Conservation (phyloP, 805 yeast species). For the Starmera amethionina region DNA sequence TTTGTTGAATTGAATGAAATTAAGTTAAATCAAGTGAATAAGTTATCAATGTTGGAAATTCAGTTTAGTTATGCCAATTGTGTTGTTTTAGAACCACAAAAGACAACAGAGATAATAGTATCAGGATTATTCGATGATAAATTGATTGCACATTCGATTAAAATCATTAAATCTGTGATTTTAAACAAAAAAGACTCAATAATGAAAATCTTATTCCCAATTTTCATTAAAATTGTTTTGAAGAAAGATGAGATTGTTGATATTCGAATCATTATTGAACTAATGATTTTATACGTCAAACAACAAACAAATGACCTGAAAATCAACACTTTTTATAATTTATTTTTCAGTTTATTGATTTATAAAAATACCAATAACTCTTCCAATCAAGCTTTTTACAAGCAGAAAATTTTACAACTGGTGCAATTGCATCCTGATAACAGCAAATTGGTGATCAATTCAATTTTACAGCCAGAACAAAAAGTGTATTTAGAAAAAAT, state of each 20-base stretch:
- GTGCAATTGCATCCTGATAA: conserved; percentile 31
- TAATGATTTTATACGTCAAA: conserved; percentile 12
- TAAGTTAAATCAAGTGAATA: conserved; percentile 36
- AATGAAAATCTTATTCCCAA: conserved; percentile 36
- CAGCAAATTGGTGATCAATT: conserved; percentile 39
- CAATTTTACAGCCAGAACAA: conserved; percentile 29
- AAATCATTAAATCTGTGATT: conserved; percentile 53
- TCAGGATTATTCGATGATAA: conserved; percentile 25
- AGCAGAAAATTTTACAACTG: conserved; percentile 37
- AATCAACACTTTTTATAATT: conserved; percentile 16
- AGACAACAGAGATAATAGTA: conserved; percentile 22
- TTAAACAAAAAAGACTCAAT: conserved; percentile 20
- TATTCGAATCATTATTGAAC: conserved; percentile 22
- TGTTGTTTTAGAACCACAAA: no score
- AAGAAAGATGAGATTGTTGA: conserved; percentile 17
- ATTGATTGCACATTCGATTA: conserved; percentile 36
- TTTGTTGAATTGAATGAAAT: no score
- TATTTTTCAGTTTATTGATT: conserved; percentile 30
- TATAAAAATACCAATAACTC: conserved; percentile 13
- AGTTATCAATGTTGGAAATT: conserved; percentile 42
- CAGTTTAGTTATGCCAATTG: conserved; percentile 16
- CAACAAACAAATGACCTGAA: conserved; percentile 10
- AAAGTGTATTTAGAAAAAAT: conserved; percentile 7
- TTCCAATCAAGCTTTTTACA: conserved; percentile 27
- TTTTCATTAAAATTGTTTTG: conserved; percentile 23